Conservation (phyloP, 2,329 filamentous ascomycete genomes). For the Cladosporium colombiae region DNA sequence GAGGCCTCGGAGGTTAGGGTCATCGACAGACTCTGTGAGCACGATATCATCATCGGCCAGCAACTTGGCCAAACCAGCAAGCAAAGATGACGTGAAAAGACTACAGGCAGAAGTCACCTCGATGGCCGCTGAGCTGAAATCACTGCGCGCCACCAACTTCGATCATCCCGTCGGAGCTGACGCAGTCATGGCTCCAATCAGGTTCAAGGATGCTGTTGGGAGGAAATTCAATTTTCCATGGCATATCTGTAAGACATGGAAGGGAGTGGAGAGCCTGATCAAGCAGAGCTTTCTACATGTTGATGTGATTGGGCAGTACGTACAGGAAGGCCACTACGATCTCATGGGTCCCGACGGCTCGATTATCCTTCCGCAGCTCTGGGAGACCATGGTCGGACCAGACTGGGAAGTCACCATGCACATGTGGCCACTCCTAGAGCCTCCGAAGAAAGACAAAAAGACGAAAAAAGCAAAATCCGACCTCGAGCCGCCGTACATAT, state of each 20-base stretch:
- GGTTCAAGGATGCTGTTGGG: constrained; percentile 88
- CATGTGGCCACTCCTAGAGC: constrained; percentile 50
- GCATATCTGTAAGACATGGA: constrained; percentile 71
- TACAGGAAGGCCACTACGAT: constrained; percentile 50
- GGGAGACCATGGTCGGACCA: constrained; percentile 51
- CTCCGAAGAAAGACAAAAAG: constrained; percentile 23
- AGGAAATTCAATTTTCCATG: constrained; percentile 92
- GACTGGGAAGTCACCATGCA: constrained; percentile 52
- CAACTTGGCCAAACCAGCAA: background rate
- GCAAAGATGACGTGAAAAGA: background rate
- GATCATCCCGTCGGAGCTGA: constrained; percentile 49
- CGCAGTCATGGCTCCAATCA: constrained; percentile 71
- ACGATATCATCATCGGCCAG: background rate
- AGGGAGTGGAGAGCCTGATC: constrained; percentile 53
- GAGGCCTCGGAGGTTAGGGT: background rate
- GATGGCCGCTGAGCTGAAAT: background rate
- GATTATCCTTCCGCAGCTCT: constrained; percentile 53
- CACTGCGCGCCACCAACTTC: constrained; percentile 44
- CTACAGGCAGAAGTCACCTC: background rate
- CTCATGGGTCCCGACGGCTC: constrained; percentile 50
- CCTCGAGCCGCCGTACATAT: background rate
- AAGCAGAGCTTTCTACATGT: constrained; percentile 53
- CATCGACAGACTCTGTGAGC: background rate
- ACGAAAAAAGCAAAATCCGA: constrained; percentile 12
- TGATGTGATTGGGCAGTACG: constrained; percentile 48